phyloP scores from a whole-genome alignment of 495 filamentous ascomycete species.

The Aspergillus hancockii region DNA sequence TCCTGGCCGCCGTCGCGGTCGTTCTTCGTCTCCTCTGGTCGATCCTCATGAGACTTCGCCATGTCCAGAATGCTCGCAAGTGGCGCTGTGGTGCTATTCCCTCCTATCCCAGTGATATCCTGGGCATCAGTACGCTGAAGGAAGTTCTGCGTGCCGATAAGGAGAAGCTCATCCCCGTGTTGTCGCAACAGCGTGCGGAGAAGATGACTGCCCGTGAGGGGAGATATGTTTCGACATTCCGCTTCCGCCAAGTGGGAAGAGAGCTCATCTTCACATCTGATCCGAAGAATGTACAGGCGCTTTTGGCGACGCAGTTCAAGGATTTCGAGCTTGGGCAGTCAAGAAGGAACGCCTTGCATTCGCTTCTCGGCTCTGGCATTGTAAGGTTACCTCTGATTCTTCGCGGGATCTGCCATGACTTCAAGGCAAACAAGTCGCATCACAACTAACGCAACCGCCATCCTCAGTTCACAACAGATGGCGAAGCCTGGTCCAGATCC shows the following conservation, averaged over 20 bases:
- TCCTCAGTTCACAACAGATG: conserved; percentile 52
- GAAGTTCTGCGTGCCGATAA: conserved; percentile 33
- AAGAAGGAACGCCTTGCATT: conserved; percentile 35
- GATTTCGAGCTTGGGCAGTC: conserved; percentile 47
- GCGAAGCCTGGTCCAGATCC: conserved; percentile 52
- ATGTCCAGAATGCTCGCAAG: conserved; percentile 29
- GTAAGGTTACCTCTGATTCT: conserved; percentile 30
- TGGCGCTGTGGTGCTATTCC: conserved; percentile 33
- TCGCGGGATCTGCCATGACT: not conserved
- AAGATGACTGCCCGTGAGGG: conserved; percentile 27
- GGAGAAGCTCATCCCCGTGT: conserved; percentile 25
- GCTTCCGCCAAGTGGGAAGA: conserved; percentile 29
- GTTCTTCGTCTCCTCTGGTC: conserved; percentile 29
- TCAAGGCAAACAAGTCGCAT: conserved; percentile 2
- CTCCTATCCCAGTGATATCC: conserved; percentile 33
- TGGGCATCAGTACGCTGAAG: conserved; percentile 32
- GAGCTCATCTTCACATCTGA: conserved; percentile 47
- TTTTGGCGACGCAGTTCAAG: conserved; percentile 57
- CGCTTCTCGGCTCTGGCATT: conserved; percentile 49
- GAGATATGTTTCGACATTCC: conserved; percentile 32
- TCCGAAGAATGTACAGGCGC: conserved; percentile 54
- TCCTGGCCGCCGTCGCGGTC: conserved; percentile 29
- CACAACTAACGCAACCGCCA: conserved; percentile 7
- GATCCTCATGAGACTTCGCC: conserved; percentile 26
- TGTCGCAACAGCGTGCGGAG: conserved; percentile 25